Percentiles rank a stretch among this genome's conserved stretches.
Conservation (phyloP, 1,284 basidiomycete species). For the Polyporus tsugae region DNA sequence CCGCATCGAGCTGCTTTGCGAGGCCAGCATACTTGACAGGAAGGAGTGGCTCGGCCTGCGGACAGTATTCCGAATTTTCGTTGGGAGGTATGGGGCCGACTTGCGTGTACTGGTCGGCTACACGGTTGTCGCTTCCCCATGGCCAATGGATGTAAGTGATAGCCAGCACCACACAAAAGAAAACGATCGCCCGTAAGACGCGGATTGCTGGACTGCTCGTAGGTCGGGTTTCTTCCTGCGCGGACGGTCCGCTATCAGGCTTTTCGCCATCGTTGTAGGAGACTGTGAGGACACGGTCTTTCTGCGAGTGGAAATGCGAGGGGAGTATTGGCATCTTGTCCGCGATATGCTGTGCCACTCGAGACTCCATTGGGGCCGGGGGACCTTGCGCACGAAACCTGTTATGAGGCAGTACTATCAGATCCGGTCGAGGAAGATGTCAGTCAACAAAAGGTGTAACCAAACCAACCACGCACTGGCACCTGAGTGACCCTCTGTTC, state of each 20-base stretch:
- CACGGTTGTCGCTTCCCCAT: too few species aligned
- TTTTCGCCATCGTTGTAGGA: background rate
- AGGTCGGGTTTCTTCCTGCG: background rate
- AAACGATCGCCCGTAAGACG: background rate
- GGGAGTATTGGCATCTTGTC: background rate
- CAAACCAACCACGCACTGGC: background rate
- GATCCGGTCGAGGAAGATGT: background rate
- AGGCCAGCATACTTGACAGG: conserved; percentile 50
- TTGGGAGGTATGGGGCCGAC: background rate
- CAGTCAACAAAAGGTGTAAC: background rate
- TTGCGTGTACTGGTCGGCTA: background rate
- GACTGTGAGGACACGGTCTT: background rate
- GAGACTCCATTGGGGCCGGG: background rate
- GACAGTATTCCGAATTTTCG: conserved; percentile 42
- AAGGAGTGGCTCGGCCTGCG: conserved; percentile 50
- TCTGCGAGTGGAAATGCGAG: background rate
- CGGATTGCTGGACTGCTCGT: background rate
- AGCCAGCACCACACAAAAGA: background rate
- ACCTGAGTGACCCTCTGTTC: too few species aligned
- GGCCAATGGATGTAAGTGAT: background rate
- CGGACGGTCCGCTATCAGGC: background rate
- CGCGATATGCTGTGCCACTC: background rate
- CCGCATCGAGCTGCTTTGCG: conserved; percentile 45
- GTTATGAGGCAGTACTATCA: background rate
- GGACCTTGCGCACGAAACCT: background rate